Percentiles rank a stretch among this genome's conserved stretches.
These are phyloP conservation scores for Macrotyloma uniflorum DNA, from an alignment of 306 rosid species.

Conservation along the genomic window DNA sequence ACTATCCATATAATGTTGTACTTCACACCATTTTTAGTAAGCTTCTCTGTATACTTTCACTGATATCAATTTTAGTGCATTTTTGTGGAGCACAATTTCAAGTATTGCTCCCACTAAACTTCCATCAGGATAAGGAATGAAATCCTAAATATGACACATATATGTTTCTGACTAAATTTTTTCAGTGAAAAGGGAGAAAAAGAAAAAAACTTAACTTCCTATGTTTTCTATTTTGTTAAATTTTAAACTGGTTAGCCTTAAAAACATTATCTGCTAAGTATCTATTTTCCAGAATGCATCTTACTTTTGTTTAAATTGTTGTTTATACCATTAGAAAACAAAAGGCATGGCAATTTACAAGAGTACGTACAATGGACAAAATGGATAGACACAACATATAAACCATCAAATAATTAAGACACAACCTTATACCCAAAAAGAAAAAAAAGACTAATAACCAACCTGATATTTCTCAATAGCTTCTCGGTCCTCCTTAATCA, in stretches of 20 bases:
- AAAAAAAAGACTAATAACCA: slow-evolving; percentile 7
- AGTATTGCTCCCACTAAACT: neutral
- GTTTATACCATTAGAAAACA: slow-evolving; percentile 9
- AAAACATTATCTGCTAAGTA: slow-evolving; percentile 7
- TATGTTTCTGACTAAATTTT: neutral
- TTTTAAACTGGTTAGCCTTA: slow-evolving; percentile 3
- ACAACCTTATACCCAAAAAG: slow-evolving; percentile 41
- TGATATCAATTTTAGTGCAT: neutral
- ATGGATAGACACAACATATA: slow-evolving; percentile 14
- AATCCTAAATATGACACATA: neutral
- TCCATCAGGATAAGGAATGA: slow-evolving; percentile 21
- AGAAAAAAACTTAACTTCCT: neutral
- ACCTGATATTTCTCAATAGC: slow-evolving; percentile 97
- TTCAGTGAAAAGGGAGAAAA: neutral
- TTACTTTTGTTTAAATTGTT: slow-evolving; percentile 14
- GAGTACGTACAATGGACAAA: neutral
- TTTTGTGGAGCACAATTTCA: neutral
- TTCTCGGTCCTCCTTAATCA: slow-evolving; percentile 88
- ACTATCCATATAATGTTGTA: slow-evolving; percentile 8
- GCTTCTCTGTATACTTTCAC: neutral
- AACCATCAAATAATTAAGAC: slow-evolving; percentile 25
- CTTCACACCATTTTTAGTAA: slow-evolving; percentile 2
- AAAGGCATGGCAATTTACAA: neutral
- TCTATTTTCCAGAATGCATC: slow-evolving; percentile 1
- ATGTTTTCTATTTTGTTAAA: neutral